phyloP scores from a whole-genome alignment of 805 yeast genomes.

The Yarrowia osloensis region DNA sequence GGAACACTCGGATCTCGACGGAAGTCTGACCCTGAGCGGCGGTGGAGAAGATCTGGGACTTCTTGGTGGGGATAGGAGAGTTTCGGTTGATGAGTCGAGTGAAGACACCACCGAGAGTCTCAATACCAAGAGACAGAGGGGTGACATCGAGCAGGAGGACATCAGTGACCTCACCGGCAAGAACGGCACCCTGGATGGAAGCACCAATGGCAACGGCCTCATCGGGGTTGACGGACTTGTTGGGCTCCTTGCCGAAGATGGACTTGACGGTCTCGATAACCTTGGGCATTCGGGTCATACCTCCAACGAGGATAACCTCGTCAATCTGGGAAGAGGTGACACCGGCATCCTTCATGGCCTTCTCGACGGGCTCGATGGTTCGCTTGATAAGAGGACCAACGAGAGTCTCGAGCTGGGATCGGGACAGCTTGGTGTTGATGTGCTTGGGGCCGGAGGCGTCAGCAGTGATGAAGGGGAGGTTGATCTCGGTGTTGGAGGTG shows the following conservation, averaged over 20 bases:
- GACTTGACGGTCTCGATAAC: constrained; percentile 73
- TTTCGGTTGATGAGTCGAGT: constrained; percentile 88
- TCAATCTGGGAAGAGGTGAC: constrained; percentile 64
- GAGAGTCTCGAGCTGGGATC: constrained; percentile 66
- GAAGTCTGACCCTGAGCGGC: constrained; percentile 97
- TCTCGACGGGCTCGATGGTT: constrained; percentile 75
- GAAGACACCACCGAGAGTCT: constrained; percentile 97
- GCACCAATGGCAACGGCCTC: constrained; percentile 97
- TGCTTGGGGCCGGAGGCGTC: constrained; percentile 82
- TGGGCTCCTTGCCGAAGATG: constrained; percentile 80
- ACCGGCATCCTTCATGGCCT: constrained; percentile 80
- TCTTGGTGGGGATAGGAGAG: constrained; percentile 96
- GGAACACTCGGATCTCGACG: constrained; percentile 97
- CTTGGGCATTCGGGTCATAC: constrained; percentile 93
- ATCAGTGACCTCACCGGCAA: constrained; percentile 92
- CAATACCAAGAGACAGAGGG: constrained; percentile 91
- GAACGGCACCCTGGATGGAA: constrained; percentile 95
- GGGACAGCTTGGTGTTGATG: constrained; percentile 66
- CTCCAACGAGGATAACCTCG: constrained; percentile 85
- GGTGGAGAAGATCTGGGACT: constrained; percentile 93
- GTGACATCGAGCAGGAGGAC: constrained; percentile 87
- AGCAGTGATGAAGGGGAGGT: constrained; percentile 84
- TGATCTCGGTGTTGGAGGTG: constrained; percentile 68
- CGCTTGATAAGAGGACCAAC: constrained; percentile 71
- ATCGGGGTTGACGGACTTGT: constrained; percentile 91